Percentiles rank a stretch among this genome's conserved stretches.
phyloP scores from a whole-genome alignment of 1,139 yeast genomes.

The Candida tunisiensis region DNA sequence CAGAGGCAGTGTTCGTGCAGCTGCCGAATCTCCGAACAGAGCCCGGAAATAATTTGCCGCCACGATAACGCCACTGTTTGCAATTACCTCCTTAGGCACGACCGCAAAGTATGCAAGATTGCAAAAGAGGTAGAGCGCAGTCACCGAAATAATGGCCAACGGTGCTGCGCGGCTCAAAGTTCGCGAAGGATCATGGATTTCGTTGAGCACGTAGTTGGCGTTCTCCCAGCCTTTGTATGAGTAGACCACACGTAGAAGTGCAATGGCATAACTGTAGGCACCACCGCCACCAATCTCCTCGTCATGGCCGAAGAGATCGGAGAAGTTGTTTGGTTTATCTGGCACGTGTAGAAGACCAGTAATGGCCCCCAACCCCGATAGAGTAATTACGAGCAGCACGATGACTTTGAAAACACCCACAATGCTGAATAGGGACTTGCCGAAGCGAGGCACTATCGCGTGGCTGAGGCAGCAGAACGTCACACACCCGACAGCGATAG shows the following conservation, averaged over 20 bases:
- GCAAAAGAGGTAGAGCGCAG: slow-evolving; percentile 49
- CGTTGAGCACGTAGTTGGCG: slow-evolving; percentile 57
- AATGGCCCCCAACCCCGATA: slow-evolving; percentile 58
- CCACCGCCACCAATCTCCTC: slow-evolving; percentile 20
- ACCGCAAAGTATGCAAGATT: slow-evolving; percentile 60
- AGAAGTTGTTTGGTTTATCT: slow-evolving; percentile 12
- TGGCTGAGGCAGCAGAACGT: slow-evolving; percentile 49
- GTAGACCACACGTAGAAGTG: slow-evolving; percentile 38
- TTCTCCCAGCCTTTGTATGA: slow-evolving; percentile 57
- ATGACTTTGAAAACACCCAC: slow-evolving; percentile 55
- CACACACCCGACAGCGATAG: slow-evolving; percentile 35
- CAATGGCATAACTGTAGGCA: slow-evolving; percentile 25
- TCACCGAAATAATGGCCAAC: slow-evolving; percentile 39
- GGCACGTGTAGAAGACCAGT: slow-evolving; percentile 10
- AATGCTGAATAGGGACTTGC: slow-evolving; percentile 45
- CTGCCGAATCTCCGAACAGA: slow-evolving; percentile 42
- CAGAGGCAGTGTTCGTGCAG: slow-evolving; percentile 45
- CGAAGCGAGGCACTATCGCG: slow-evolving; percentile 42
- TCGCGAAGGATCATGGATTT: slow-evolving; percentile 50
- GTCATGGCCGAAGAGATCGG: slow-evolving; percentile 11
- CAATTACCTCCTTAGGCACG: slow-evolving; percentile 50
- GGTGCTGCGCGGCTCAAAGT: slow-evolving; percentile 62
- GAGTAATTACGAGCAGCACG: slow-evolving; percentile 48
- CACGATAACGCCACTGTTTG: slow-evolving; percentile 48
- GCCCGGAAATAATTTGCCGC: slow-evolving; percentile 63